A percentile compares a stretch with the other conserved stretches of the same genome.
phyloP scores from a whole-genome alignment of 345 rosid species.

The Streptanthus diversifolius region DNA sequence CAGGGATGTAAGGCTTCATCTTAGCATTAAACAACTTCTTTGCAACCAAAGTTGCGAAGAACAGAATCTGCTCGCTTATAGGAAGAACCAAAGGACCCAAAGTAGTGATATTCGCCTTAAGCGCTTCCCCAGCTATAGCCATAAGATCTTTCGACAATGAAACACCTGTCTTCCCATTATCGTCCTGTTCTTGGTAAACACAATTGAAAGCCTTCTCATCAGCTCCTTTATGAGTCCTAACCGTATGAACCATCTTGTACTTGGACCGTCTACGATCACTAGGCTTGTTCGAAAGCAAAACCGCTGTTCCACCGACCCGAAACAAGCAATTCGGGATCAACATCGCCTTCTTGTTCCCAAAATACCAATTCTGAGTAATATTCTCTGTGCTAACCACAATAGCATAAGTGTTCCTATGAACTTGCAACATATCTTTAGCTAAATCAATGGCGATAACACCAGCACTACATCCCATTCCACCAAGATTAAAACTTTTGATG shows the following conservation, averaged over 20 bases:
- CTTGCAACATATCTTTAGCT: conserved; percentile 39
- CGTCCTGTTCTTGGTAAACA: conserved; percentile 83
- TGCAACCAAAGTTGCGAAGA: conserved; percentile 54
- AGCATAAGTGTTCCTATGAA: conserved; percentile 46
- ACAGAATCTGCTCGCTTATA: conserved; percentile 72
- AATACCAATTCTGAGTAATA: conserved; percentile 89
- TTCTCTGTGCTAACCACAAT: conserved; percentile 90
- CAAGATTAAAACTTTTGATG: conserved; percentile 27
- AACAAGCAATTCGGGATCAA: conserved; percentile 86
- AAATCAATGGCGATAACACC: conserved; percentile 35
- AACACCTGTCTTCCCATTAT: conserved; percentile 72
- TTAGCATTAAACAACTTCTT: conserved; percentile 55
- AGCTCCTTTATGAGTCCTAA: conserved; percentile 77
- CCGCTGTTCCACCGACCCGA: conserved; percentile 78
- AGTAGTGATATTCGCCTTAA: conserved; percentile 77
- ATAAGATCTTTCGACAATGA: conserved; percentile 81
- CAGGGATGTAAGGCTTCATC: conserved; percentile 66
- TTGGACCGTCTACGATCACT: conserved; percentile 56
- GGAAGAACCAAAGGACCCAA: conserved; percentile 91
- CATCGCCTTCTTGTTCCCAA: conserved; percentile 86
- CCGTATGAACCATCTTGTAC: conserved; percentile 75
- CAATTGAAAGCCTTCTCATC: conserved; percentile 79
- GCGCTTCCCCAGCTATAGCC: conserved; percentile 78
- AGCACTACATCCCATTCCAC: conserved; percentile 40
- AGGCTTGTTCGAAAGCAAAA: conserved; percentile 60